Evolutionary conservation across 1,284 basidiomycete genomes (phyloP), one percentile per base, ranked within the genome.

Genomic region (Coniferiporia sulphurascens): DNA sequence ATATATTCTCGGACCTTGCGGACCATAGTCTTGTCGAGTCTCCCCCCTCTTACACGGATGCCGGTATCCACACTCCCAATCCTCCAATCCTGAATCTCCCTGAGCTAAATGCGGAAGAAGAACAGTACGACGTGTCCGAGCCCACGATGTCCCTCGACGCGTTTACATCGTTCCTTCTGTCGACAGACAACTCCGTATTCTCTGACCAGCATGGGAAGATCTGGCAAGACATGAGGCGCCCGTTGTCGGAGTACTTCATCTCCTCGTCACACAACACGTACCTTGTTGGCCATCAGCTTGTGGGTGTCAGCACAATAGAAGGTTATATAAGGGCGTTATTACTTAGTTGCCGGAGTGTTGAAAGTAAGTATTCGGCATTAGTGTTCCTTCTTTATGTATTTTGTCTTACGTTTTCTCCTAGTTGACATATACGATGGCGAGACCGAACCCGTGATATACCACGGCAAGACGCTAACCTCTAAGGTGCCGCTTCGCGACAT

Each of bases 221-320:
- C 8, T 72, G 71, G 62, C 82, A 87, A 53, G 84, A 91, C 61
- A 84, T 98, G 93, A 87, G 86, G 0, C 78, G 81, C 1, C 93
- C 96, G 0, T 74, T 98, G 9, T 81, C 85, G 4, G 90, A 97
- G 61, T 98, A 98, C 71, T 97, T 82, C 68, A 89, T 98, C 67
- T 95, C 93, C 4, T 91, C 93, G 15, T 96, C 93, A 35, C 97
- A 99, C 70, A 99, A 99, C 68, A 99, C 97, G 0, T 99, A 99
- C 68, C 85, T 99, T 4, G 87, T 98, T 10, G 95, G 95, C 0
- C 86, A 94, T 65, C 97, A 99, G 70, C 86, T 97, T 59, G 85
- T 95, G 8, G 96, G 97, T 2, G 87, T 90, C 56, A 95, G 92
- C 63, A 98, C 96, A 0, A 87, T 96, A 44, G 96, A 98, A 69